These are phyloP conservation scores for Mangifera indica DNA, from an alignment of 345 rosid species.

Conservation along the genomic window DNA sequence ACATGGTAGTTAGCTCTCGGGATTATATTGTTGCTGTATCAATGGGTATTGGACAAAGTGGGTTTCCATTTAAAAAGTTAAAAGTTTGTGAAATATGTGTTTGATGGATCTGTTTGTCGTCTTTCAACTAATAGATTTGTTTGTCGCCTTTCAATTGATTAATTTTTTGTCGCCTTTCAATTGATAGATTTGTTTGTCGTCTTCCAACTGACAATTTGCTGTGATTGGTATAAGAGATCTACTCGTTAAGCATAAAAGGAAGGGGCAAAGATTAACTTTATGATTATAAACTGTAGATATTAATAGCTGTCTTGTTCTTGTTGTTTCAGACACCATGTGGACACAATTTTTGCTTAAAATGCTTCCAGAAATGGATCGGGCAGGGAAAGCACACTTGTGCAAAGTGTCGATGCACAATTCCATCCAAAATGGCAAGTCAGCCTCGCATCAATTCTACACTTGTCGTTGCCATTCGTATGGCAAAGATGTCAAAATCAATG, in stretches of 20 bases:
- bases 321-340: conserved; percentile 68
- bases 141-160: no score
- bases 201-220: neutral
- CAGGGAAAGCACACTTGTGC: conserved; percentile 53
- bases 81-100: neutral
- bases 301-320: conserved; percentile 13
- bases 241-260: neutral
- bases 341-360: conserved; percentile 64
- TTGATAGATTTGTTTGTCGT: no score
- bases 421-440: conserved; percentile 47
- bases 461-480: conserved; percentile 57
- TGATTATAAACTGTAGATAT: neutral
- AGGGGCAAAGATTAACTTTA: neutral
- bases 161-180: no score
- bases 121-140: no score
- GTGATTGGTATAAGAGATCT: conserved; percentile 1
- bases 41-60: neutral
- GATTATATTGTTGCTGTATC: neutral
- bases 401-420: conserved; percentile 51
- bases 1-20: neutral
- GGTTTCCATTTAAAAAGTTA: neutral
- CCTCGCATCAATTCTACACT: conserved; percentile 57
- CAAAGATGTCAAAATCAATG: conserved; percentile 38
- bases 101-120: neutral
- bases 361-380: conserved; percentile 62